Conservation (phyloP, 352 stramenopile genomes). For the Globisporangium nunn region DNA sequence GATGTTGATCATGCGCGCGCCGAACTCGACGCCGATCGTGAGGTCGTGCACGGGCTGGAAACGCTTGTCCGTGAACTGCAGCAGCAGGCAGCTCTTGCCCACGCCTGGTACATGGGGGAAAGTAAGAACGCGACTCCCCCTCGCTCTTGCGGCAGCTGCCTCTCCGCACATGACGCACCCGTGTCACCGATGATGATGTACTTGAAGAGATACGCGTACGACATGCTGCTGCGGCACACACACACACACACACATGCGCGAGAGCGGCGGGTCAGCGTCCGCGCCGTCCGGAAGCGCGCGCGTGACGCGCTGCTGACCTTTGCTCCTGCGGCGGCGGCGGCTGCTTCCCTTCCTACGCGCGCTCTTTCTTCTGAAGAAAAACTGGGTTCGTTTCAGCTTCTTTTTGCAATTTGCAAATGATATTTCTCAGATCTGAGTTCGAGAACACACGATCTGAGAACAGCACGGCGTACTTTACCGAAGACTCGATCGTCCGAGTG, state of each 20-base stretch:
- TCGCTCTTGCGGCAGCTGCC: no score
- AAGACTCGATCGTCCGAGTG: no score
- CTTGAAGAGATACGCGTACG: conserved; percentile 96
- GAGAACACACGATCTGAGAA: background rate
- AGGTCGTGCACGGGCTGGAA: conserved; percentile 99
- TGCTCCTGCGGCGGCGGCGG: no score
- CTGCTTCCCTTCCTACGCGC: background rate
- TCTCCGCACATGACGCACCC: conserved; percentile 32
- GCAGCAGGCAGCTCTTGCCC: conserved; percentile 98
- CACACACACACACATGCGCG: background rate
- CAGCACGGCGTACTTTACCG: no score
- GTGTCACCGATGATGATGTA: conserved; percentile 99
- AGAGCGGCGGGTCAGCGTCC: no score
- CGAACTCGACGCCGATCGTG: conserved; percentile 99
- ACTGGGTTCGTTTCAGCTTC: background rate
- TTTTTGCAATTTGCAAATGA: background rate
- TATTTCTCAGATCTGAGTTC: conserved; percentile 4
- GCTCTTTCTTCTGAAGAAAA: background rate
- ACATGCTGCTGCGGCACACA: conserved; percentile 50
- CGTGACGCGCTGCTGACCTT: no score
- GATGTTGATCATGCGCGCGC: conserved; percentile 98
- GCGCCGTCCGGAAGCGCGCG: no score
- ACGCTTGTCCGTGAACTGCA: conserved; percentile 99
- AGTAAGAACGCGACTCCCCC: background rate
- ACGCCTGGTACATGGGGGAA: conserved; percentile 78